phyloP scores from a whole-genome alignment of 1,284 basidiomycete genomes.

The Heterobasidion irregulare region DNA sequence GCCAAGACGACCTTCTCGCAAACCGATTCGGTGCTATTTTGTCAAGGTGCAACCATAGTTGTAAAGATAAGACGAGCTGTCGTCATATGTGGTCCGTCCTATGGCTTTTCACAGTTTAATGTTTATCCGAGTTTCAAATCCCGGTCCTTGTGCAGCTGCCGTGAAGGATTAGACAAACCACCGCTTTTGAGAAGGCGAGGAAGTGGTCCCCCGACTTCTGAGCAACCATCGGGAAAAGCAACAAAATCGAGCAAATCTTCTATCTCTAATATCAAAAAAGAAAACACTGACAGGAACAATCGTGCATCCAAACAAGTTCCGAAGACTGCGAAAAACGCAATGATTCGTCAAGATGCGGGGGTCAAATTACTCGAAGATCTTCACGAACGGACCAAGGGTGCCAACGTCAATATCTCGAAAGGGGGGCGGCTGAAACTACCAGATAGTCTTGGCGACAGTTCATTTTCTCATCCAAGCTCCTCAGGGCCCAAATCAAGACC shows the following conservation, averaged over 20 bases:
- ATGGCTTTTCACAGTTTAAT: neutral
- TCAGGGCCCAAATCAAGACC: constrained; percentile 20
- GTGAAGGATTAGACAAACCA: constrained; percentile 55
- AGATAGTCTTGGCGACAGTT: constrained; percentile 10
- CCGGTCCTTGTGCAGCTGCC: constrained; percentile 40
- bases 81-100: constrained; percentile 61
- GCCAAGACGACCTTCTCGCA: too few species aligned
- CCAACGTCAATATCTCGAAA: constrained; percentile 29
- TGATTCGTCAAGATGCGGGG: constrained; percentile 15
- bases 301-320: neutral
- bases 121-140: neutral
- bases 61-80: constrained; percentile 68
- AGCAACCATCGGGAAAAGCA: constrained; percentile 5
- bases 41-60: constrained; percentile 70
- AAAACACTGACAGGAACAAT: neutral
- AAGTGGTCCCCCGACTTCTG: neutral
- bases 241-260: neutral
- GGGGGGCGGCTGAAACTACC: constrained; percentile 41
- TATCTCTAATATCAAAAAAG: neutral
- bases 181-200: constrained; percentile 27
- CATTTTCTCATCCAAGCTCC: neutral
- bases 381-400: constrained; percentile 35
- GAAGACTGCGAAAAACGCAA: neutral
- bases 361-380: constrained; percentile 36
- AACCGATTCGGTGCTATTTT: neutral